phyloP scores from a whole-genome alignment of 2,329 filamentous ascomycete species.

The Ophiostoma montium region DNA sequence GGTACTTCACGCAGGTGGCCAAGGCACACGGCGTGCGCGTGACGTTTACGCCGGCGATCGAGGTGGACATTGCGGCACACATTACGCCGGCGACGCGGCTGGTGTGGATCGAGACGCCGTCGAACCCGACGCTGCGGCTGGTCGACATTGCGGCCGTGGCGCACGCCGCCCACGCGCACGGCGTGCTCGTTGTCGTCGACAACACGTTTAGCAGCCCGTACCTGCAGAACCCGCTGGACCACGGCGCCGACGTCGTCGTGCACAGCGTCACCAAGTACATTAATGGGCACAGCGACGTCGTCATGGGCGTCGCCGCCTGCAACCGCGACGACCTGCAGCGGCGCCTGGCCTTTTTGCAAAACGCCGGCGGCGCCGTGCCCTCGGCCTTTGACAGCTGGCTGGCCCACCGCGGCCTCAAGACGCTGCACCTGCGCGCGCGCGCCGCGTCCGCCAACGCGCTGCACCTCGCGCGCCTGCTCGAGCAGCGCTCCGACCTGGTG shows the following conservation, averaged over 20 bases:
- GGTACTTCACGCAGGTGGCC: conserved; percentile 97
- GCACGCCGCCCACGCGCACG: conserved; percentile 68
- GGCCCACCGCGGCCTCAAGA: conserved; percentile 92
- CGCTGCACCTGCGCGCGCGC: conserved; percentile 78
- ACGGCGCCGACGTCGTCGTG: conserved; percentile 91
- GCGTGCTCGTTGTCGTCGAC: conserved; percentile 93
- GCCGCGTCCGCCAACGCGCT: conserved; percentile 75
- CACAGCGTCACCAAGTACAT: conserved; percentile 99
- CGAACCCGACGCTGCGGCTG: conserved; percentile 83
- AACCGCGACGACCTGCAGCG: conserved; percentile 69
- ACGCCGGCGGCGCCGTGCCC: conserved; percentile 90
- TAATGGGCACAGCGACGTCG: conserved; percentile 90
- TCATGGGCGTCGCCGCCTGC: conserved; percentile 95
- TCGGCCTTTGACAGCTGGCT: conserved; percentile 97
- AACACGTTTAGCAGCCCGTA: conserved; percentile 98
- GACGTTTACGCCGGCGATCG: conserved; percentile 86
- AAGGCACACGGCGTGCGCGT: conserved; percentile 87
- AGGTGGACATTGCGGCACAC: conserved; percentile 70
- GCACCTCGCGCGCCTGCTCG: conserved; percentile 60
- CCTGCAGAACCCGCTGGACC: conserved; percentile 88
- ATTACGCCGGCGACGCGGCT: conserved; percentile 83
- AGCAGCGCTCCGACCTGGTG: conserved; percentile 67
- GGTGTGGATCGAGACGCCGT: conserved; percentile 93
- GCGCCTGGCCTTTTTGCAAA: conserved; percentile 81
- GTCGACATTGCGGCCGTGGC: conserved; percentile 86